Base-by-base conservation (phyloP, 352 stramenopile species). In the Globisporangium cylindrosporum region DNA sequence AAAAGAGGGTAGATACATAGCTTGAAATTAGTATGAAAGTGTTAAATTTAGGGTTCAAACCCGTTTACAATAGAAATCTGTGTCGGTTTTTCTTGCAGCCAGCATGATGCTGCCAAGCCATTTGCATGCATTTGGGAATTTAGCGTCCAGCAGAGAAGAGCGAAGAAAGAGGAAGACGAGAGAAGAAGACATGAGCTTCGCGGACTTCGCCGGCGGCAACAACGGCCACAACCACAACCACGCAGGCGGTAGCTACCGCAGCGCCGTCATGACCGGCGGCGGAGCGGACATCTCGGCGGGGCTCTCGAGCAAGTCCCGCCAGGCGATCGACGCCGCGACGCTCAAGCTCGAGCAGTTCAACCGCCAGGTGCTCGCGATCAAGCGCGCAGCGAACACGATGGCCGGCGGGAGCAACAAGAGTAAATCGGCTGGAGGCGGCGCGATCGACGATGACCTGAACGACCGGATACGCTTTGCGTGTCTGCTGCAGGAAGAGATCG, bases 301-400 rank as follows among this genome's bases (percentile, higher is more conserved):
- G 18, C 69, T 69, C 22, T 74, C 72, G n/a, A 49, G 58, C 18
- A 80, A 76, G 64, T 61, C 68, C 53, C 85, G 86, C 34, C 80
- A 90, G 36, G 80, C 83, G 64, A 73, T 93, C 29, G 85, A 93
- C n/a, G 69, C 63, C 32, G 83, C 82, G 34, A 87, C 83, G 10
- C 74, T 93, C 62, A 95, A 95, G 64, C 73, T 93, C 4, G 87
- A 93, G 68, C 82, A 92, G 69, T 95, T 93, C 72, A 87, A 95
- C 68, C 84, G 87, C 18, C 87, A 95, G 56, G 86, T 93, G 38
- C 70, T 90, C 18, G 85, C 81, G 41, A 90, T 95, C 66, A 93
- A 93, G 64, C 84, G 87, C 71, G 80, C 74, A 12, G 75, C 82
- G 32, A 67, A 57, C 49, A 41, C 62, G 53, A 20, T 64, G 49